These are phyloP conservation scores for Vigna trinervia DNA, from an alignment of 306 rosid genomes.

Conservation along the genomic window DNA sequence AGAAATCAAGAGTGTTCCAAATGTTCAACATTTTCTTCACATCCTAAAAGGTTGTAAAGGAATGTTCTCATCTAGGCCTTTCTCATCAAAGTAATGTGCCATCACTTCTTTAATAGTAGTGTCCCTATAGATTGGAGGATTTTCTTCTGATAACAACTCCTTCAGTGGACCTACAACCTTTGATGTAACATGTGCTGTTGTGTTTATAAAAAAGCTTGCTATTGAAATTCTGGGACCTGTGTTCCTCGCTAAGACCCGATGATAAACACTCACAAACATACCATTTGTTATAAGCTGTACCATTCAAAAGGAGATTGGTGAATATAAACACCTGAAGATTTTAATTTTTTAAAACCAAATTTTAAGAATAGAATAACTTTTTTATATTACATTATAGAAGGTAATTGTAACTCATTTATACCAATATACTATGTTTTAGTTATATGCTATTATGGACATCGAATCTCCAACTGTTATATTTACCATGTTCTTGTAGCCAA, in stretches of 20 bases:
- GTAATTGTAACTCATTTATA: too few relatives aligned
- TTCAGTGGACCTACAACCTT: conserved; percentile 54
- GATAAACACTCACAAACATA: conserved; percentile 37
- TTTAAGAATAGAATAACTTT: background rate
- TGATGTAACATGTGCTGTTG: background rate
- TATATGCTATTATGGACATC: too few relatives aligned
- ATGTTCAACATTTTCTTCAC: conserved; percentile 4
- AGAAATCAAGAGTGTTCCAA: background rate
- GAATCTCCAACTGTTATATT: too few relatives aligned
- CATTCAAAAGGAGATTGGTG: background rate
- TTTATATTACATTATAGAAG: too few relatives aligned
- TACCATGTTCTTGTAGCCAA: too few relatives aligned
- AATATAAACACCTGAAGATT: background rate
- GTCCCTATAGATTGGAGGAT: conserved; percentile 51
- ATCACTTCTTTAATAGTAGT: conserved; percentile 33
- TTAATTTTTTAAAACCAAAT: background rate
- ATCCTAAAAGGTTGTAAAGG: conserved; percentile 32
- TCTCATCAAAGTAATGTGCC: background rate
- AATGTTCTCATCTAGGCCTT: conserved; percentile 47
- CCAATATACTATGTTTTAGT: too few relatives aligned
- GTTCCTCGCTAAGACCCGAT: conserved; percentile 27
- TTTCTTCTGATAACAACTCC: conserved; percentile 54
- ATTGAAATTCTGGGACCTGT: conserved; percentile 43
- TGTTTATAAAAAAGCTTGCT: conserved; percentile 20
- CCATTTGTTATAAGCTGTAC: conserved; percentile 43